Evolutionary conservation across 176 grass and related monocot genomes (phyloP), one percentile per base, ranked within the genome.

Genomic region (Aegilops umbellulata): DNA sequence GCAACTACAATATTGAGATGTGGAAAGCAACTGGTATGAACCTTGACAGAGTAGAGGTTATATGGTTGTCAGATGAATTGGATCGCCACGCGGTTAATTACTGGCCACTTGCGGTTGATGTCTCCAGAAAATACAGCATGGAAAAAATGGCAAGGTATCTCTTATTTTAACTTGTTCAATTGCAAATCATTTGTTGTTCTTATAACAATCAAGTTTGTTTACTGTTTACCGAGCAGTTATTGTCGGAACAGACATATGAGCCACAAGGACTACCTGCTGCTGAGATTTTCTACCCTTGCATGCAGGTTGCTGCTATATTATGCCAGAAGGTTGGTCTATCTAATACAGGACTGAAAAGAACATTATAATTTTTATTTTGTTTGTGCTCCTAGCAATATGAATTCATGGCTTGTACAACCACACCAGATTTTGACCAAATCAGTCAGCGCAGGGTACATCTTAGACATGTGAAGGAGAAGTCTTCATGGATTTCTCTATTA

Each of bases 21-120:
- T 57, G 49, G 49, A 55, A 77, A 77, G 74, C 49, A 34, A 6
- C 74, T 77, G 74, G 49, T 31, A 77, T 77, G 74, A 5, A 77
- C 47, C 74, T 34, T 34, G 47, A 58, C 46, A 77, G 4, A 77
- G 74, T 77, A n/a, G 74, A 58, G 29, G 8, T 77, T 34, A 23
- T 77, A 57, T 77, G 74, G 74, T 77, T 77, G 4, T 77, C 74
- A 77, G 74, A 77, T 58, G 47, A 77, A 77, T 34, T 77, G 74
- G n/a, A 58, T 57, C 32, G 14, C 20, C 76, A 25, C 3, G 31
- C 76, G 1, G 76, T 39, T n/a, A 15, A 79, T 79, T 79, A 79
- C 10, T 79, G 55, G 75, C 31, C 53, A 61, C 31, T 79, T 79
- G 76, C 55, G 1, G 60, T 79, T 60, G 76, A 39, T 26, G 76